Conservation (phyloP, 192 early-diverging fungal genomes). For the Linnemannia schmuckeri region DNA sequence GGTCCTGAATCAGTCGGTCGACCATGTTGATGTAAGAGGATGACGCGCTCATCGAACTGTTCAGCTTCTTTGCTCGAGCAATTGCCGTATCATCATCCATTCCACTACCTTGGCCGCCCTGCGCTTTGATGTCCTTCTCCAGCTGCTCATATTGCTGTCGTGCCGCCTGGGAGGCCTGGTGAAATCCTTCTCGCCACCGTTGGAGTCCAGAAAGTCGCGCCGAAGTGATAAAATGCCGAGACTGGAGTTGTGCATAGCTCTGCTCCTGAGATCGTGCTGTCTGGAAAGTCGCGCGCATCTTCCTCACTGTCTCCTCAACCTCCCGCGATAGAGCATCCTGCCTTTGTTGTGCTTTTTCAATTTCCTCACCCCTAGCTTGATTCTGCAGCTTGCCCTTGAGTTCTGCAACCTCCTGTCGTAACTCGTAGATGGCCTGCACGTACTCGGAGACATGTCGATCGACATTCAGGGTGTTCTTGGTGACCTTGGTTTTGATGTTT, state of each 20-base stretch:
- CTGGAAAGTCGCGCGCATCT: constrained; percentile 51
- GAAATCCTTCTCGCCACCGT: constrained; percentile 39
- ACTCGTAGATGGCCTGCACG: constrained; percentile 71
- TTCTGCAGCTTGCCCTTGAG: constrained; percentile 60
- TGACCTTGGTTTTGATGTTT: constrained; percentile 93
- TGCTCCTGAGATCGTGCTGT: constrained; percentile 28
- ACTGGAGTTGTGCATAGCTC: constrained; percentile 42
- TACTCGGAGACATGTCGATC: constrained; percentile 73
- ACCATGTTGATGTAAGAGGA: constrained; percentile 45
- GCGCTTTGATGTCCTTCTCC: constrained; percentile 15
- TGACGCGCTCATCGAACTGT: constrained; percentile 24
- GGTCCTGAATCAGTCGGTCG: constrained; percentile 28
- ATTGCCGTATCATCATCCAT: constrained; percentile 5
- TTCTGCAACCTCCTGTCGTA: constrained; percentile 69
- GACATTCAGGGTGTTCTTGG: constrained; percentile 76
- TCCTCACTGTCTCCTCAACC: constrained; percentile 36
- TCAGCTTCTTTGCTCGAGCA: constrained; percentile 14
- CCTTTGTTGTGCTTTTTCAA: constrained; percentile 29
- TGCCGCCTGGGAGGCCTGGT: constrained; percentile 25
- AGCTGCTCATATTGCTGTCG: constrained; percentile 17
- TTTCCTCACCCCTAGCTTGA: constrained; percentile 27
- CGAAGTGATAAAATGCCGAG: constrained; percentile 27
- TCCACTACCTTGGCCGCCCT: not conserved
- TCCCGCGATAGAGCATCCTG: constrained; percentile 22
- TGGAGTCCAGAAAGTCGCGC: constrained; percentile 27